phyloP scores from a whole-genome alignment of 2,329 filamentous ascomycete genomes.

The Cercospora sp. region DNA sequence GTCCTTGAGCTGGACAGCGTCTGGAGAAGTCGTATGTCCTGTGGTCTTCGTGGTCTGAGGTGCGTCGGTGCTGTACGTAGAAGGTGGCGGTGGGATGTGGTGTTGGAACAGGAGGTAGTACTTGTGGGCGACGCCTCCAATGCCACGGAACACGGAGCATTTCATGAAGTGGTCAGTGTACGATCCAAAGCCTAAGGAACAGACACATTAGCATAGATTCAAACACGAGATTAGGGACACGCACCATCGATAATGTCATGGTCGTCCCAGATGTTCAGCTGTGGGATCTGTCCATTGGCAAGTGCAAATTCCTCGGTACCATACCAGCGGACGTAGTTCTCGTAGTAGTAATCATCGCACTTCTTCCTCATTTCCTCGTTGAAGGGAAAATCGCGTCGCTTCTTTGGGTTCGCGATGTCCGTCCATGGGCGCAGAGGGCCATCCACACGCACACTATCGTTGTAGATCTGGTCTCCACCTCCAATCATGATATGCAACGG shows the following conservation, averaged over 20 bases:
- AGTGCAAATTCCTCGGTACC: conserved; percentile 63
- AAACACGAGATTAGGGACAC: background rate
- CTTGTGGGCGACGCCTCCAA: conserved; percentile 58
- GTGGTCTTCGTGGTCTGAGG: conserved; percentile 53
- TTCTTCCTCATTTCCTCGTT: conserved; percentile 62
- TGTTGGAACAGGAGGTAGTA: conserved; percentile 69
- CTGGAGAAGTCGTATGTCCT: conserved; percentile 55
- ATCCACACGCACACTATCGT: conserved; percentile 76
- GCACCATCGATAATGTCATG: conserved; percentile 64
- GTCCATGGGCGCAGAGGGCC: conserved; percentile 74
- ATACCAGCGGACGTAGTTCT: conserved; percentile 68
- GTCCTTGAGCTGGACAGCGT: conserved; percentile 71
- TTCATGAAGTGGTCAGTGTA: conserved; percentile 69
- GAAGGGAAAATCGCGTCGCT: conserved; percentile 62
- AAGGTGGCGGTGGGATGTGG: conserved; percentile 79
- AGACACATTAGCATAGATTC: conserved; percentile 44
- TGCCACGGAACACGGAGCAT: conserved; percentile 64
- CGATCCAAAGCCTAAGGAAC: conserved; percentile 43
- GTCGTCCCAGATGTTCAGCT: conserved; percentile 68
- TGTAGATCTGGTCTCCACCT: conserved; percentile 84
- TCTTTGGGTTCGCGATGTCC: conserved; percentile 60
- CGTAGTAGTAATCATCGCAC: conserved; percentile 64
- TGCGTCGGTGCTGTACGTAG: conserved; percentile 79
- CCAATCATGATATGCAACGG: conserved; percentile 75
- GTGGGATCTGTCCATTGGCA: conserved; percentile 63